Evolutionary conservation across 805 yeast species (phyloP).

Genomic region (Wickerhamomyces silvicola): DNA sequence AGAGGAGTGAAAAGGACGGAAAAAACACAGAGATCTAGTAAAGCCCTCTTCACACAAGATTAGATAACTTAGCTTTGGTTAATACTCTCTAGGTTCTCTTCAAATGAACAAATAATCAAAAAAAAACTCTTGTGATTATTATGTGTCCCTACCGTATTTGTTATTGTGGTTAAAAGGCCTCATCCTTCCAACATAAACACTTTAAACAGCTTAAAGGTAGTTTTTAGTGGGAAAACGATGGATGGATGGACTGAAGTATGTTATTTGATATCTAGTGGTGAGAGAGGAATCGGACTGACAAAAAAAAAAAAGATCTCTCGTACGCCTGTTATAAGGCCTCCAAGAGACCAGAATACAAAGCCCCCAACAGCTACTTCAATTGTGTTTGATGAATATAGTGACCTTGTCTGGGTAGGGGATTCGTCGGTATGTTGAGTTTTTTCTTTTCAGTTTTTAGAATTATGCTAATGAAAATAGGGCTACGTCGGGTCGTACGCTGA

Average conservation of each 20-base stretch:
- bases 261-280: not conserved
- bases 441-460: conserved; percentile 21
- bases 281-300: not conserved
- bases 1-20: no score
- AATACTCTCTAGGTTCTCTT: no score
- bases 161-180: no score
- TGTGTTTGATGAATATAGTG: conserved; percentile 64
- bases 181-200: no score
- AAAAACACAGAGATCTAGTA: no score
- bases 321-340: conserved; percentile 19
- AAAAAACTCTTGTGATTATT: no score
- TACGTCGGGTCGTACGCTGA: conserved; percentile 37
- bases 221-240: no score
- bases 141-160: no score
- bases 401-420: conserved; percentile 84
- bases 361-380: conserved; percentile 21
- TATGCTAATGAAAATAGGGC: conserved; percentile 22
- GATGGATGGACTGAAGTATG: conserved; percentile 23
- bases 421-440: conserved; percentile 42
- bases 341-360: conserved; percentile 9
- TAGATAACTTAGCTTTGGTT: no score
- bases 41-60: no score
- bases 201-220: no score
- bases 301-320: conserved; percentile 13
- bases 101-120: no score